A percentile compares a stretch with the other conserved stretches of the same genome.
Evolutionary conservation across 2,329 filamentous ascomycete species (phyloP).

Genomic region (Fusarium marasasianum): DNA sequence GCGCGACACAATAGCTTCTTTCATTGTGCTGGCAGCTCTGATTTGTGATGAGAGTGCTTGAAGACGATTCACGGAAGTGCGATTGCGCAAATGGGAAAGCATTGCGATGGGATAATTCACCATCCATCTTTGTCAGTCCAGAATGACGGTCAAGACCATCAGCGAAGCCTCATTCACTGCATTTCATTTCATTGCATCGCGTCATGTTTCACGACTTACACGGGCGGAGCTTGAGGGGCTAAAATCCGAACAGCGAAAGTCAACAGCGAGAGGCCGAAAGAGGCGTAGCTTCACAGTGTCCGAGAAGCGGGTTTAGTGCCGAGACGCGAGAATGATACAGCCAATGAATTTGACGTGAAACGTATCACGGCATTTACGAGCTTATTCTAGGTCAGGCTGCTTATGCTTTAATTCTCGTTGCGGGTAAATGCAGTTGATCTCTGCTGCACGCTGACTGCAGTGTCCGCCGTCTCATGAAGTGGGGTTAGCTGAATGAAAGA

Average conservation of each 20-base stretch:
- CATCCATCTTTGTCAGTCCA: background rate
- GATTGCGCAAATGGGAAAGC: background rate
- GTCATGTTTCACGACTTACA: background rate
- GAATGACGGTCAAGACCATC: background rate
- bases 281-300: background rate
- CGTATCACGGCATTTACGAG: constrained; percentile 7
- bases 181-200: background rate
- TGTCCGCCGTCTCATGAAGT: background rate
- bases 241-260: constrained; percentile 25
- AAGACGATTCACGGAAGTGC: background rate
- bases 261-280: constrained; percentile 15
- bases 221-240: background rate
- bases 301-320: background rate
- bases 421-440: background rate
- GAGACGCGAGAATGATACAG: constrained; percentile 2
- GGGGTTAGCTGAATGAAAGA: rapidly evolving
- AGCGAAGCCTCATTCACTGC: background rate
- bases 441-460: rapidly evolving
- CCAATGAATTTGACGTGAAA: background rate
- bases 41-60: constrained; percentile 1
- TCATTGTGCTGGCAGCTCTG: constrained; percentile 11
- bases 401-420: background rate
- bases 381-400: background rate
- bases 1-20: constrained; percentile 18
- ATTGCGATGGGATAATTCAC: background rate